These are phyloP conservation scores for Rhododendron mucronatum DNA, from an alignment of 148 eudicot genomes.

Conservation along the genomic window DNA sequence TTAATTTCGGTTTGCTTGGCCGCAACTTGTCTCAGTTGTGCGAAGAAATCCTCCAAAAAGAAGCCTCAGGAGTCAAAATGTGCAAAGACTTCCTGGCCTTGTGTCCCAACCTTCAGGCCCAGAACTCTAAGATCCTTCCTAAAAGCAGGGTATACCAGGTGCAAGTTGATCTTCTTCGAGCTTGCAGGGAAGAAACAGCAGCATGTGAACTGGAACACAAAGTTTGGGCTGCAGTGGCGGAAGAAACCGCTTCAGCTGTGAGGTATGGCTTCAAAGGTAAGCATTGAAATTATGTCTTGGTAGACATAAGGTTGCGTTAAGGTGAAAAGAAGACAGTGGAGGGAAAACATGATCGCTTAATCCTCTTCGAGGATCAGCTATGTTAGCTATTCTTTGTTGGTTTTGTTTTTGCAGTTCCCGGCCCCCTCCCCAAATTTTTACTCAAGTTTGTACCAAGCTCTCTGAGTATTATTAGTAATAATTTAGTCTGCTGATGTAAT, in stretches of 20 bases:
- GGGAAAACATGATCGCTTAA: background rate
- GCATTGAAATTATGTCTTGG: background rate
- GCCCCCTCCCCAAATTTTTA: background rate
- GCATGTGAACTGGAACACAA: conserved; percentile 63
- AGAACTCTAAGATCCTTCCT: conserved; percentile 67
- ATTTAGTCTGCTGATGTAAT: background rate
- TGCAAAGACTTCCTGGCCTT: conserved; percentile 61
- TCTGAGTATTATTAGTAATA: background rate
- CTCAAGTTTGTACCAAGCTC: background rate
- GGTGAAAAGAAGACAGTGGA: background rate
- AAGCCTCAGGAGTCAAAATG: conserved; percentile 51
- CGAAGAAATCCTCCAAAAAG: conserved; percentile 75
- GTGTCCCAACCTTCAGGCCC: conserved; percentile 61
- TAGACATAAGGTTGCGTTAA: background rate
- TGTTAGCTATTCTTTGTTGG: background rate
- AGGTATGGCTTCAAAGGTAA: conserved; percentile 92
- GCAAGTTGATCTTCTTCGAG: conserved; percentile 79
- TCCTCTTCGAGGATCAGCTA: background rate
- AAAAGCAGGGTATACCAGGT: conserved; percentile 89
- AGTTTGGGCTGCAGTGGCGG: conserved; percentile 96
- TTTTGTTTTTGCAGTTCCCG: background rate
- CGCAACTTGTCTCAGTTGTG: conserved; percentile 83
- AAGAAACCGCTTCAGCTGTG: conserved; percentile 94
- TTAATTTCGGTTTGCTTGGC: conserved; percentile 80
- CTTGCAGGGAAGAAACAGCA: conserved; percentile 49